These are phyloP conservation scores for Penicillium sp. DNA, from an alignment of 2,329 filamentous ascomycete genomes.

Conservation along the genomic window DNA sequence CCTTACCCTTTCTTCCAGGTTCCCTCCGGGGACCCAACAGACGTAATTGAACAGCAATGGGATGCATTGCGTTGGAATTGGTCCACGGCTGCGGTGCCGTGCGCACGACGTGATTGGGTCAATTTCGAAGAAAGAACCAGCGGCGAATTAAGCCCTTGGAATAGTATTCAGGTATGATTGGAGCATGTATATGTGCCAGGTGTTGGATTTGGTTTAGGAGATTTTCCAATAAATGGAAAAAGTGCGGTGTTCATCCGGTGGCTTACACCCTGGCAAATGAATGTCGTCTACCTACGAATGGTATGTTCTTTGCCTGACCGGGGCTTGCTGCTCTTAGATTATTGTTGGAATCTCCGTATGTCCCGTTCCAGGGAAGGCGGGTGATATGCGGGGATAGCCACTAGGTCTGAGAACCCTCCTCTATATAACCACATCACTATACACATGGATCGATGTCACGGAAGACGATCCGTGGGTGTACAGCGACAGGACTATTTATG, in stretches of 20 bases:
- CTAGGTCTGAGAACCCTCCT: background rate
- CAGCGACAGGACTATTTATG: background rate
- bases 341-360: background rate
- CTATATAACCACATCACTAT: background rate
- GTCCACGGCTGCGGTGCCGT: background rate
- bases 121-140: too few relatives aligned
- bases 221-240: background rate
- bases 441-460: background rate
- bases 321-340: background rate
- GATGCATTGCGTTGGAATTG: background rate
- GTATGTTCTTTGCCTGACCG: background rate
- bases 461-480: background rate
- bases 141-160: background rate
- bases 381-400: background rate
- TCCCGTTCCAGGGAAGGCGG: too few relatives aligned
- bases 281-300: background rate
- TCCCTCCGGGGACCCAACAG: background rate
- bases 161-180: background rate
- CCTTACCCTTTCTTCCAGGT: background rate
- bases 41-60: background rate
- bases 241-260: background rate
- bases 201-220: background rate
- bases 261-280: background rate
- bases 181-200: background rate
- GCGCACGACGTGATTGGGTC: background rate